Conservation (phyloP, 1,284 basidiomycete genomes). For the Inonotus hispidus region DNA sequence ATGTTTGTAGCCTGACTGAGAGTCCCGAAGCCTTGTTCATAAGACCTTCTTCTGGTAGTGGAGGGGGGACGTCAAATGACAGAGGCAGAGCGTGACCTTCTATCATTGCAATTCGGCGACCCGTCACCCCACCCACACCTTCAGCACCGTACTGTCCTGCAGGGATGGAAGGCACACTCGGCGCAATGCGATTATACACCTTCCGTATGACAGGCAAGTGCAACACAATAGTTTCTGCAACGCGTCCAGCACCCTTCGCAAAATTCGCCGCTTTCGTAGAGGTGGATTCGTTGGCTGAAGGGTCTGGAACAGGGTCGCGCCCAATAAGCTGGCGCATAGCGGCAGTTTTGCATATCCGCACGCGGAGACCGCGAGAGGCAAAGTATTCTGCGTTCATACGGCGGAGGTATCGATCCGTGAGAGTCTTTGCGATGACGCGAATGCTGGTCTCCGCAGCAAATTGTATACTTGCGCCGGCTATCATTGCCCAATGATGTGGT, state of each 20-base stretch:
- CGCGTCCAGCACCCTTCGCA: neutral
- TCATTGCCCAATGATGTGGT: conserved; percentile 16
- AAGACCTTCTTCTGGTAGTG: neutral
- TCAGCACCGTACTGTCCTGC: neutral
- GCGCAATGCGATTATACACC: neutral
- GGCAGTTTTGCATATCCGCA: conserved; percentile 19
- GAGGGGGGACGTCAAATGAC: neutral
- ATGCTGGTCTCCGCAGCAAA: conserved; percentile 15
- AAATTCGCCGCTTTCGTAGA: neutral
- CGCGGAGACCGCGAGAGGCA: conserved; percentile 20
- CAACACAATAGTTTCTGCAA: conserved; percentile 1
- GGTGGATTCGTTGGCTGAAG: neutral
- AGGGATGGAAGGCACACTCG: neutral
- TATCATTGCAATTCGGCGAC: neutral
- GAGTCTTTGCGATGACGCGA: conserved; percentile 19
- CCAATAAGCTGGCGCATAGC: conserved; percentile 20
- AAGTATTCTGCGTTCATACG: conserved; percentile 21
- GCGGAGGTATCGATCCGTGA: conserved; percentile 21
- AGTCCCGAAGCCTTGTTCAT: conserved; percentile 4
- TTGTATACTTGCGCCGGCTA: conserved; percentile 19
- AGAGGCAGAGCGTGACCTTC: neutral
- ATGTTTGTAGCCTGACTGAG: neutral
- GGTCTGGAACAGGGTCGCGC: neutral
- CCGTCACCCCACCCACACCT: neutral
- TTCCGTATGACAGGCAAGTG: conserved; percentile 2